Conservation (phyloP, 768 basidiomycete species). For the Psilocybe tampanensis region DNA sequence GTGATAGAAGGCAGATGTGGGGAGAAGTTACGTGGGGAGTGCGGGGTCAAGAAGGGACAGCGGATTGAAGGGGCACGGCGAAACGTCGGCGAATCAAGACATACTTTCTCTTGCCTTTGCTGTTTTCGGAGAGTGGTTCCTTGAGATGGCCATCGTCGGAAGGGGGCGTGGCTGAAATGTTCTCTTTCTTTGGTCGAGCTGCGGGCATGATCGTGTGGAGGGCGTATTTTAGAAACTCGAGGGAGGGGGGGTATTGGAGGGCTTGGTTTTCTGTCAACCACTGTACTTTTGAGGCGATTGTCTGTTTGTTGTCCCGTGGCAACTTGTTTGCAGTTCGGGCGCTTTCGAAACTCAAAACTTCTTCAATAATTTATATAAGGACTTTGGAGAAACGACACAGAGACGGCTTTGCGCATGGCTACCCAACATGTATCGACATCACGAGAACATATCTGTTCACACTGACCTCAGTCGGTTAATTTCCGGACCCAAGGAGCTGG, state of each 20-base stretch:
- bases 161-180: slow-evolving; percentile 59
- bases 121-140: slow-evolving; percentile 64
- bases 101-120: slow-evolving; percentile 81
- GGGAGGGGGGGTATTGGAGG: slow-evolving; percentile 28
- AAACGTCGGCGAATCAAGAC: slow-evolving; percentile 58
- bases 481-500: slow-evolving; percentile 45
- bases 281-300: slow-evolving; percentile 37
- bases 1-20: slow-evolving; percentile 25
- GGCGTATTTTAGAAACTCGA: slow-evolving; percentile 32
- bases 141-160: slow-evolving; percentile 63
- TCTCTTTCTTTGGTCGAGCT: slow-evolving; percentile 69
- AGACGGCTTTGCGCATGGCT: slow-evolving; percentile 21
- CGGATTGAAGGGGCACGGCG: slow-evolving; percentile 45
- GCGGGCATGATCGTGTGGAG: slow-evolving; percentile 58
- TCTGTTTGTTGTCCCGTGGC: slow-evolving; percentile 46
- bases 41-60: slow-evolving; percentile 40
- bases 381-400: slow-evolving; percentile 30
- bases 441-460: slow-evolving; percentile 40
- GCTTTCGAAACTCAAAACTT: slow-evolving; percentile 36
- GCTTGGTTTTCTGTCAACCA: slow-evolving; percentile 25
- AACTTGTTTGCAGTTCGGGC: slow-evolving; percentile 41
- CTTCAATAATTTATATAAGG: slow-evolving; percentile 44
- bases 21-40: slow-evolving; percentile 40
- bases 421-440: slow-evolving; percentile 31
- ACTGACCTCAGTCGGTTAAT: slow-evolving; percentile 40